Evolutionary conservation across 768 basidiomycete genomes (phyloP).

Genomic region (Gyrodon lividus): DNA sequence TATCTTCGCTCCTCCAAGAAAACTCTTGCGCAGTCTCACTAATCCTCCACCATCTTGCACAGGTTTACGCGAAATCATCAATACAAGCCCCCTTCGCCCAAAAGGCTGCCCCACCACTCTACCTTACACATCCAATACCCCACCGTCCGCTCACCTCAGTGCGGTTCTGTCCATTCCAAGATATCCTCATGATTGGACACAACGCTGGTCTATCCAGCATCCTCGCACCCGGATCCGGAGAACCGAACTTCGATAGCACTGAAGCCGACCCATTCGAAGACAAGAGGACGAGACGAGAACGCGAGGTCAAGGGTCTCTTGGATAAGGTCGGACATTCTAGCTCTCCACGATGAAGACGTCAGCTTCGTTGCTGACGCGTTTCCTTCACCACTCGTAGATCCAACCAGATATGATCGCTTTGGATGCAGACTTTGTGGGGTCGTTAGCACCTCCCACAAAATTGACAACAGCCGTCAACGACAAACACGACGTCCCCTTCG

Average conservation of each 20-base stretch:
- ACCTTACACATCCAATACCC: constrained; percentile 85
- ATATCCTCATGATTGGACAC: constrained; percentile 80
- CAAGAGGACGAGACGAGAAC: constrained; percentile 75
- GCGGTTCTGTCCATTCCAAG: constrained; percentile 88
- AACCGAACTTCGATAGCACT: constrained; percentile 89
- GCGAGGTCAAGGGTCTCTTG: constrained; percentile 85
- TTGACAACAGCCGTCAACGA: constrained; percentile 51
- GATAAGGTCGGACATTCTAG: constrained; percentile 63
- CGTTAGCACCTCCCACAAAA: constrained; percentile 59
- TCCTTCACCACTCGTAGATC: constrained; percentile 47
- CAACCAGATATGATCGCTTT: constrained; percentile 90
- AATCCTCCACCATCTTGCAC: constrained; percentile 6
- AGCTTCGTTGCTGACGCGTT: not conserved
- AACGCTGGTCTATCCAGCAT: constrained; percentile 76
- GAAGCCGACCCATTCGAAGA: constrained; percentile 97
- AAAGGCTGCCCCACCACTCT: constrained; percentile 69
- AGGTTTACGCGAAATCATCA: constrained; percentile 73
- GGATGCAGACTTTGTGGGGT: constrained; percentile 74
- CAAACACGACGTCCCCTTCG: constrained; percentile 54
- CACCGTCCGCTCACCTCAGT: constrained; percentile 72
- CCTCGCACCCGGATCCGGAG: constrained; percentile 89
- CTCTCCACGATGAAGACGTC: not conserved
- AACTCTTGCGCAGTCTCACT: not conserved
- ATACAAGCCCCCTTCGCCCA: constrained; percentile 55
- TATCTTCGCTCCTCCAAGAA: not conserved